Evolutionary conservation across 164 flowering plant genomes (phyloP), one percentile per base, ranked within the genome.

Genomic region (Tinospora cordifolia): DNA sequence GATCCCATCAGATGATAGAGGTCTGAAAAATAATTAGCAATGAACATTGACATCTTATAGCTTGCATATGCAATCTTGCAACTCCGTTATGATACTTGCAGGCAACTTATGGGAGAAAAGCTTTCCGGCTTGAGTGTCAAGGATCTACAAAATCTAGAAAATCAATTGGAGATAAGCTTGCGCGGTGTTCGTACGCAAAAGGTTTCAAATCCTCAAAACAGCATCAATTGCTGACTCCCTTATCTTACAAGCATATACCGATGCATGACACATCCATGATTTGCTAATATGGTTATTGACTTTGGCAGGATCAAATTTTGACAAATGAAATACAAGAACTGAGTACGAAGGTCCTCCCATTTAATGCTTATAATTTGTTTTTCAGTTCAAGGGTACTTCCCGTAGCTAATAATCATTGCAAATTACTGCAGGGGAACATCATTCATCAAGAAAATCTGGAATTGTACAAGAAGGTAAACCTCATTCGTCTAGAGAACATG

Each of bases 101-200:
- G 98, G 81, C 83, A 89, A 81, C 74, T 93, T 82, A 87, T 85
- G 92, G 98, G 98, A n/a, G 90, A 88, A 79, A 89, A 87, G 73
- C 90, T 93, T 60, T 81, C 89, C 26, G 88, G 94, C 59, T 78
- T 93, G 79, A 81, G 78, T 68, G 81, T 88, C 64, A 85, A 85
- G 74, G 96, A 90, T 36, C 79, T 93, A 63, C 93, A 88, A 71
- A 85, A 83, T 79, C 70, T 90, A 74, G 98, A 93, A 76, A 87
- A 76, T 70, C 91, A 90, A 79, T 75, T 93, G 77, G 97, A 93
- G 69, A 87, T 81, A 82, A 91, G 97, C 76, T 80, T 91, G 26
- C 86, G 77, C 21, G 83, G 87, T 66, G 86, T 91, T 1, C 92
- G 97, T 1, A 79, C 76, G 83, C 87, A 85, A 72, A 93, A 93